Evolutionary conservation across 345 rosid species (phyloP), one percentile per base, ranked within the genome.

Genomic region (Dimocarpus longan): DNA sequence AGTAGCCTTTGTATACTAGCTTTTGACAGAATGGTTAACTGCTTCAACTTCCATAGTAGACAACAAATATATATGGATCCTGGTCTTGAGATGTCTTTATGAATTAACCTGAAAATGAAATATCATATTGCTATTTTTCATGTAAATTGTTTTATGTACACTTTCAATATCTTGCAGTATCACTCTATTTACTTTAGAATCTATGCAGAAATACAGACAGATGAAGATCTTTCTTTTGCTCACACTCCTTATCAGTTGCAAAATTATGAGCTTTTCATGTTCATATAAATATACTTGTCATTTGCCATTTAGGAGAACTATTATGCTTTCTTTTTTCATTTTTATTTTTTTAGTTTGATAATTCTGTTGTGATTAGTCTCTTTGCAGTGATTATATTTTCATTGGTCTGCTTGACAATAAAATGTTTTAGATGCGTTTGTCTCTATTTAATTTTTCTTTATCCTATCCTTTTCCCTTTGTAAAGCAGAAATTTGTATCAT

Each of bases 401-500:
- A 5, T 44, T 48, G 15, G 18, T 18, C 44, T 64, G 62, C 52
- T 10, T 12, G 40, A 37, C 5, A 3, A 5, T 63, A 16, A 15
- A n/a, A 26, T 8, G 21, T 44, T 71, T 50, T 78, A 68, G 28
- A 8, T 18, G 75, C 21, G 12, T 28, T 40, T 44, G 75, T 71
- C 44, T 60, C n/a, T 12, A 8, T 13, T 65, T 54, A 48, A 40
- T 42, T 16, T 76, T 21, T 64, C 18, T n/a, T 10, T 22, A 48
- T 54, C 26, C 37, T 48, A 24, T 66, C 50, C 22, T 43, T 76
- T 56, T 18, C 39, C 75, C 15, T 74, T 2, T 70, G 13, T 52
- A 66, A 76, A 57, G 50, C 69, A 63, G 68, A 39, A 71, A 57
- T 74, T 6, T 44, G 54, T 65, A 57, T 56, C n/a, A 57, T 60